phyloP scores from a whole-genome alignment of 2,329 filamentous ascomycete genomes.

The Dactylonectria estremocensis region DNA sequence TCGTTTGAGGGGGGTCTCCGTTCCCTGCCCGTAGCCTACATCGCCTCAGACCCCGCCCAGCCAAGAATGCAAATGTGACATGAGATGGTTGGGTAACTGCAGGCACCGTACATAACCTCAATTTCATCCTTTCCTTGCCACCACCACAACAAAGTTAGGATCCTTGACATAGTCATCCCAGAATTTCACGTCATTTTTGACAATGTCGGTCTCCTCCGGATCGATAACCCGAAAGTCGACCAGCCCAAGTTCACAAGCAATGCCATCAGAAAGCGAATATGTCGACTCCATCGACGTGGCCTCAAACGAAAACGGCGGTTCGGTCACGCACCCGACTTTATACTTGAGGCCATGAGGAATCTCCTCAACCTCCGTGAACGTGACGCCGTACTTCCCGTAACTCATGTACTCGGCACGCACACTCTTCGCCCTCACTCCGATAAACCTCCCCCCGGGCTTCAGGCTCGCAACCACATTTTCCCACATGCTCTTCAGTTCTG shows the following conservation, averaged over 20 bases:
- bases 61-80: too few relatives aligned
- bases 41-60: too few relatives aligned
- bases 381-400: slow-evolving; percentile 6
- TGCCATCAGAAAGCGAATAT: slow-evolving; percentile 2
- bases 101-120: too few relatives aligned
- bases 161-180: slow-evolving; percentile 7
- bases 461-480: slow-evolving; percentile 1
- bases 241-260: neutral
- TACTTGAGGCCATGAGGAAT: slow-evolving; percentile 7
- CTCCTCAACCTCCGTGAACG: slow-evolving; percentile 8
- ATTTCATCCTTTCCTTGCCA: slow-evolving; percentile 1
- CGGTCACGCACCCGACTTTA: slow-evolving; percentile 2
- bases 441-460: slow-evolving; percentile 5
- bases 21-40: too few relatives aligned
- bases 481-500: slow-evolving; percentile 4
- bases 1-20: too few relatives aligned
- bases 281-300: slow-evolving; percentile 6
- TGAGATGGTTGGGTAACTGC: too few relatives aligned
- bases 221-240: slow-evolving; percentile 2
- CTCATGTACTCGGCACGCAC: slow-evolving; percentile 3
- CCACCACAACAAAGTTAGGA: slow-evolving; percentile 10
- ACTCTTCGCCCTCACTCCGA: slow-evolving; percentile 8
- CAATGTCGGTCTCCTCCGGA: slow-evolving; percentile 4
- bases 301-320: slow-evolving; percentile 2
- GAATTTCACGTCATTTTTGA: neutral